Evolutionary conservation across 2,329 filamentous ascomycete genomes (phyloP), one percentile per base, ranked within the genome.

Genomic region (Pestalotiopsis sp.): DNA sequence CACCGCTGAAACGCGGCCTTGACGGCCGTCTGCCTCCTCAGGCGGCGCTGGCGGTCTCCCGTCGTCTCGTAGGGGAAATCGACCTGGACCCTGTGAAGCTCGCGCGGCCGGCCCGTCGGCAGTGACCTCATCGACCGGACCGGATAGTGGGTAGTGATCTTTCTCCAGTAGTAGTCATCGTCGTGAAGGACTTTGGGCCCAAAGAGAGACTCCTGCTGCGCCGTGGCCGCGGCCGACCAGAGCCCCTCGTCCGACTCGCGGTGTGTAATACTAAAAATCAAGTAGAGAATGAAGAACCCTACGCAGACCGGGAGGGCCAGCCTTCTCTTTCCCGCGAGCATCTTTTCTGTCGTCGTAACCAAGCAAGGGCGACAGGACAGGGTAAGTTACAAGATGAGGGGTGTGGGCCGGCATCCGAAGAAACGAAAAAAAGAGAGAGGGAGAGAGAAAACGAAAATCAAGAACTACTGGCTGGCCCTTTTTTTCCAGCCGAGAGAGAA

Each of bases 141-240:
- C 27, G 70, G 73, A 70, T 74, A 74, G 68, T 72, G 73, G 4
- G 70, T 74, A 11, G 73, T 69, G 38, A 76, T 25, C 65, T 71
- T 72, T 67, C 71, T 69, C 75, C 75, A 77, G 68, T 76, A 76
- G 66, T 76, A 77, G 31, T 70, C 56, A 25, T 71, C 69, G 62
- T 75, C 74, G 14, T 73, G 65, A 23, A 75, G 49, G 20, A 71
- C 69, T 7, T 69, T 67, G 0, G 69, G 63, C n/a, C 71, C 69
- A n/a, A 61, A 20, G 1, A 31, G 38, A 9, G 23, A 12, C 31
- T 25, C 57, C 20, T 31, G 27, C 12, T 38, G 17, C 38, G 65
- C 49, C 52, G 27, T 31, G 27, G n/a, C 62, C 62, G 20, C 49
- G 17, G 52, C 23, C n/a, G 20, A 12, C 61, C 56, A 52, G 17